These are phyloP conservation scores for Sporothrix globosa DNA, from an alignment of 2,329 filamentous ascomycete species.

Conservation along the genomic window DNA sequence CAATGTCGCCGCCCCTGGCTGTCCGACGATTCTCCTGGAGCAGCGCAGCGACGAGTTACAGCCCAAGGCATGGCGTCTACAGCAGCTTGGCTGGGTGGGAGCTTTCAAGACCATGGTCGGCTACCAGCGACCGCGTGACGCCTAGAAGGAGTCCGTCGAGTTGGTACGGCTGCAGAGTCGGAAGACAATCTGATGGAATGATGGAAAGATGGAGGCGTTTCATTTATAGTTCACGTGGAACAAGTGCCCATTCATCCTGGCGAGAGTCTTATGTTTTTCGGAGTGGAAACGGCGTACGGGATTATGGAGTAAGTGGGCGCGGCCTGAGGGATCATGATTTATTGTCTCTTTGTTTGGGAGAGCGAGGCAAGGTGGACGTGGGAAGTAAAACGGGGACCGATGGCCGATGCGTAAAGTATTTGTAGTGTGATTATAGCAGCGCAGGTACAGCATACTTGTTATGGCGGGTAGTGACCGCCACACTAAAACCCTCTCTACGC, in stretches of 20 bases:
- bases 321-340: slow-evolving; percentile 1
- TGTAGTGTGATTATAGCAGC: slow-evolving; percentile 11
- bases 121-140: slow-evolving; percentile 38
- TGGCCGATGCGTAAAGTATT: background rate
- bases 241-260: background rate
- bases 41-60: slow-evolving; percentile 39
- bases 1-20: slow-evolving; percentile 22
- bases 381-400: background rate
- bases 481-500: slow-evolving; percentile 25
- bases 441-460: background rate
- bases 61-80: slow-evolving; percentile 48
- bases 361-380: background rate
- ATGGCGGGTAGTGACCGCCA: background rate
- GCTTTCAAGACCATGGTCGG: slow-evolving; percentile 50
- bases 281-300: background rate
- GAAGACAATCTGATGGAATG: background rate
- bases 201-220: background rate
- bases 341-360: background rate
- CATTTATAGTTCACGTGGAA: background rate
- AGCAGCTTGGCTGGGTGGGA: slow-evolving; percentile 53
- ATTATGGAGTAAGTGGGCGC: background rate
- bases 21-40: slow-evolving; percentile 41
- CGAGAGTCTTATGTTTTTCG: background rate
- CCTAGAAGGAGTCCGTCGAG: slow-evolving; percentile 37
- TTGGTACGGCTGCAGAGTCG: background rate